A percentile compares a stretch with the other conserved stretches of the same genome.
These are phyloP conservation scores for Hysterium pulicare DNA, from an alignment of 2,329 filamentous ascomycete species.

Conservation along the genomic window DNA sequence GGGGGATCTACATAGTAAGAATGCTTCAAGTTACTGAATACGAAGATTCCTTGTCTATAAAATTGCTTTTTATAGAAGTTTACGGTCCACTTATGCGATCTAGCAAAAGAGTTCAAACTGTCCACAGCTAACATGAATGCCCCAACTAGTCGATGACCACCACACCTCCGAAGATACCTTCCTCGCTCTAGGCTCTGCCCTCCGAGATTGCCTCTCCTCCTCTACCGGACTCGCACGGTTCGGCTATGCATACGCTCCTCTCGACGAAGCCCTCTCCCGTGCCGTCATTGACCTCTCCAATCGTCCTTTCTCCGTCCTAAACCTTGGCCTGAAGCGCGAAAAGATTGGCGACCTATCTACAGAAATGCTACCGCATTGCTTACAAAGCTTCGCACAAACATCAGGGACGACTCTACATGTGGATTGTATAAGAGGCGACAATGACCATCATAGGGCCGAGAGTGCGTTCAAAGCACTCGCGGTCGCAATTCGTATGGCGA, in stretches of 20 bases:
- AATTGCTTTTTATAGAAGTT: background rate
- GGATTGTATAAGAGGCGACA: slow-evolving; percentile 83
- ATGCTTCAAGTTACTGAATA: slow-evolving; percentile 34
- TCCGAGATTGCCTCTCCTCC: slow-evolving; percentile 73
- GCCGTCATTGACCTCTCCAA: slow-evolving; percentile 95
- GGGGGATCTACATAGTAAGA: slow-evolving; percentile 93
- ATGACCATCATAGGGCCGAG: slow-evolving; percentile 95
- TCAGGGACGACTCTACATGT: slow-evolving; percentile 93
- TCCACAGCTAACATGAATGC: background rate
- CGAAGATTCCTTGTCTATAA: slow-evolving; percentile 1
- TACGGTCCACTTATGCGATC: too few species aligned
- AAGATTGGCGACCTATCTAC: slow-evolving; percentile 89
- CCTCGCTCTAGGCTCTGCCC: slow-evolving; percentile 83
- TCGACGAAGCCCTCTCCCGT: slow-evolving; percentile 91
- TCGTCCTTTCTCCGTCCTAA: slow-evolving; percentile 78
- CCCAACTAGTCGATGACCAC: slow-evolving; percentile 80
- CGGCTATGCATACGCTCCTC: slow-evolving; percentile 85
- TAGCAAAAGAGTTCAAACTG: background rate
- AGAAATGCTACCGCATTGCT: slow-evolving; percentile 96
- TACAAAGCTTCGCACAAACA: slow-evolving; percentile 90
- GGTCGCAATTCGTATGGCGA: slow-evolving; percentile 77
- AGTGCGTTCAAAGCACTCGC: slow-evolving; percentile 96
- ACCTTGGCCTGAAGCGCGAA: slow-evolving; percentile 82
- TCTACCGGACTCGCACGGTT: slow-evolving; percentile 84
- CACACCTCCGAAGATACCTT: slow-evolving; percentile 96